Evolutionary conservation across 2,329 filamentous ascomycete genomes (phyloP), one percentile per base, ranked within the genome.

Genomic region (Colletotrichum limetticola): DNA sequence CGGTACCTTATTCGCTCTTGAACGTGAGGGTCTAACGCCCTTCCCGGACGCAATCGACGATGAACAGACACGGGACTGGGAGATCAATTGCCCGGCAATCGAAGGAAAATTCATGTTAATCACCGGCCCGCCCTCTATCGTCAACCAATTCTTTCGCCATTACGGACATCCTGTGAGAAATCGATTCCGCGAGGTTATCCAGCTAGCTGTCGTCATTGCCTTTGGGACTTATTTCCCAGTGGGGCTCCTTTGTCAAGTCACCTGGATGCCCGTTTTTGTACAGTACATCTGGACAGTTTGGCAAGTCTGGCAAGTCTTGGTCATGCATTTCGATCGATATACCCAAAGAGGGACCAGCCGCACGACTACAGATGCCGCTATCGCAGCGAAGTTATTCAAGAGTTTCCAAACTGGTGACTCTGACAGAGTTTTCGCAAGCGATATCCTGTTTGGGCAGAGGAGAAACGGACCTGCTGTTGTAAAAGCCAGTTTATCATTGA

Each of bases 231-330:
- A 49, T 19, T 49, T 49, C 19, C 19, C 42, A 49, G 42, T 49
- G 7, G 42, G 42, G 5, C 42, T 49, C 3, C 42, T 49, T n/a
- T 49, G 42, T 49, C 42, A 49, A 49, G 42, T 49, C n/a, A 37
- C 76, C 12, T 77, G 75, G 75, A 76, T 77, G 75, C 66, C 70
- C 4, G 19, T 63, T 12, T 46, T 30, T 1, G 56, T 76, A 5
- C 76, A 78, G 66, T 75, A 76, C 61, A 32, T 72, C 35, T 78
- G 76, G 76, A 66, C 75, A 7, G 63, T 68, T n/a, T 77, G 75
- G 53, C 73, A 78, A 63, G 56, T 77, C 8, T 78, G 76, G 62
- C 60, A 74, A 46, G 75, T 76, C 4, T 46, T 75, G 0, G 72
- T 71, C 2, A 74, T 78, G 76, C 74, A 77, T 56, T 49, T 76